Base-by-base conservation (phyloP, 106 monocot species). In the Amphibolis antarctica region DNA sequence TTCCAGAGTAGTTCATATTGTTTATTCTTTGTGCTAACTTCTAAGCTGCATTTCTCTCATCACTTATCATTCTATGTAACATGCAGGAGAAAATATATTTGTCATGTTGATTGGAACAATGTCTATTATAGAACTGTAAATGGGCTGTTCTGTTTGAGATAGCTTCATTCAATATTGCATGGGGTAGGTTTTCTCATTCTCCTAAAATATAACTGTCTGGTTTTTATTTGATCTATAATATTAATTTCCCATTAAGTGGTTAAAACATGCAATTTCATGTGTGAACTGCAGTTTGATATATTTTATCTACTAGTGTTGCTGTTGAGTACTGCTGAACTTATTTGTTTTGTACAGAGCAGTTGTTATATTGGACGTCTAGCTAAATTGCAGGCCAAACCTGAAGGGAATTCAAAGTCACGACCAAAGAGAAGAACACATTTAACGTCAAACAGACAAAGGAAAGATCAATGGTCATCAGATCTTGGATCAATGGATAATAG, bases 401-500 rank as follows among this genome's bases (percentile, higher is more conserved):
- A 55, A 18, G 25, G 55, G 24, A 12, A 12, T 55, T 27, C 13
- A 23, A 25, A 24, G 26, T 12, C 19, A 5, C 55, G 11, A 12
- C 26, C 55, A 23, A 55, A 5, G 19, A 21, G 23, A 19, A 27
- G 25, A 24, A 55, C 12, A 55, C 19, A 22, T 25, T 3, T 27
- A 55, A 2, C 55, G 25, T 55, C 55, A 55, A 25, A 5, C 25
- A 25, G 55, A 23, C 11, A 27, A 21, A 21, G 55, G 11, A 25
- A 12, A 55, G 20, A 30, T 13, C 48, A 53, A 55, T 68, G 67
- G 22, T 68, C 9, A 3, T 55, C 22, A 68, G 19, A 29, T 20
- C 44, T 14, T 29, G 22, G 11, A 45, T 7, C 25, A 55, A 68
- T 68, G 67, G 67, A 68, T 42, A 42, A 19, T 23, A 55, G 43